These are phyloP conservation scores for Phlyctochytrium planicorne DNA, from an alignment of 192 early-diverging fungal genomes.

Conservation along the genomic window DNA sequence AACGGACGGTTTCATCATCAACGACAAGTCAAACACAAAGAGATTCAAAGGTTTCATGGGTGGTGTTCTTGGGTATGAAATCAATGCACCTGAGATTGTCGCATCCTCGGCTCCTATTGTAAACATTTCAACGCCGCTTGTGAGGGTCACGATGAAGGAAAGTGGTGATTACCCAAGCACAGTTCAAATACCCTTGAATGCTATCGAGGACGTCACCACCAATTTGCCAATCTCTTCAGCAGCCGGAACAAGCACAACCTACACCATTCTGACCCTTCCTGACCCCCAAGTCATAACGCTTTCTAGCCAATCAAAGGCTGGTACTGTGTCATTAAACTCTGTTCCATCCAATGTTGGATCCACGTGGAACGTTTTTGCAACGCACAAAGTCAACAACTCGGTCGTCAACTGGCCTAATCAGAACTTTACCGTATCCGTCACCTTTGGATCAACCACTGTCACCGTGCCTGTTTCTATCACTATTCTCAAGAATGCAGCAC, in stretches of 20 bases:
- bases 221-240: neutral
- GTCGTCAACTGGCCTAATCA: neutral
- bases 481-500: neutral
- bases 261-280: neutral
- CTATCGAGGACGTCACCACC: neutral
- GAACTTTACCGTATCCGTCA: neutral
- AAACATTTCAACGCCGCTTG: neutral
- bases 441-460: neutral
- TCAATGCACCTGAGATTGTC: neutral
- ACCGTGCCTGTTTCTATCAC: neutral
- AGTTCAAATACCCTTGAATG: neutral
- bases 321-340: no score
- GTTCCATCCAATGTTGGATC: no score
- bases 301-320: no score
- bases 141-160: constrained; percentile 4
- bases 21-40: neutral
- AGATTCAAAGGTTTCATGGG: neutral
- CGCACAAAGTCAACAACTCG: neutral
- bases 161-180: neutral
- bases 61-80: neutral
- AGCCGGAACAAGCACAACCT: neutral
- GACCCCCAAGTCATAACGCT: neutral
- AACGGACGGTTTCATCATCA: neutral
- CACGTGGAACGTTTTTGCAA: no score
- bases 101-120: neutral